Evolutionary conservation across 2,329 filamentous ascomycete species (phyloP), one percentile per base, ranked within the genome.

Genomic region (Trichoderma endophyticum): DNA sequence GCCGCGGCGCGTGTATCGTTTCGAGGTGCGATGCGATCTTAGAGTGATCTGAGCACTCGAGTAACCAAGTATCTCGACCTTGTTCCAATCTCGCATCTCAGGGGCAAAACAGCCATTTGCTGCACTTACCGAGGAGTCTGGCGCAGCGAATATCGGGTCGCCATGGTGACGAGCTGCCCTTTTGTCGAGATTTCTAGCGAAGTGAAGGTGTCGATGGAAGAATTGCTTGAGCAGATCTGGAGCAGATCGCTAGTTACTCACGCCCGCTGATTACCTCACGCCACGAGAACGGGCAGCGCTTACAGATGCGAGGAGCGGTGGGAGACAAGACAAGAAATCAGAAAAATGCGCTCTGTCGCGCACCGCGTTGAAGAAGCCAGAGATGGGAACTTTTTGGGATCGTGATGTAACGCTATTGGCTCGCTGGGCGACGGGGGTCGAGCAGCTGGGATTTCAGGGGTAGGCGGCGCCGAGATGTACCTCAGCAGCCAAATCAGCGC

Each of bases 61-160:
- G 21, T 24, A 18, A 9, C 24, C 32, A 62, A 14, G 24, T 2
- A 15, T n/a, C 34, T 15, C 34, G 24, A 14, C 64, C 30, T 15
- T 34, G 51, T 21, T 34, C 18, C 14, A 11, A 11, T 57, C 5
- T n/a, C 48, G 48, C 7, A 24, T 28, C 32, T 39, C 32, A 56
- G 21, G n/a, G 11, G 56, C 18, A 21, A 34, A 34, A 9, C 11
- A 30, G 39, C 12, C 15, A 26, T 28, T 51, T 32, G 61, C 59
- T 15, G 9, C 12, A 69, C 77, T 72, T 74, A 79, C 79, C 75
- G 79, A 8, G 78, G 78, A 43, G 78, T 80, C 71, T 79, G 77
- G 36, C 78, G 76, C 14, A 80, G 73, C n/a, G 78, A 80, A 71
- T 79, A 80, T 72, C 76, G 73, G 43, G 72, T 67, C 57, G 76